A percentile compares a stretch with the other conserved stretches of the same genome.
Evolutionary conservation across 2,329 filamentous ascomycete species (phyloP).

Genomic region (Beauveria asiatica): DNA sequence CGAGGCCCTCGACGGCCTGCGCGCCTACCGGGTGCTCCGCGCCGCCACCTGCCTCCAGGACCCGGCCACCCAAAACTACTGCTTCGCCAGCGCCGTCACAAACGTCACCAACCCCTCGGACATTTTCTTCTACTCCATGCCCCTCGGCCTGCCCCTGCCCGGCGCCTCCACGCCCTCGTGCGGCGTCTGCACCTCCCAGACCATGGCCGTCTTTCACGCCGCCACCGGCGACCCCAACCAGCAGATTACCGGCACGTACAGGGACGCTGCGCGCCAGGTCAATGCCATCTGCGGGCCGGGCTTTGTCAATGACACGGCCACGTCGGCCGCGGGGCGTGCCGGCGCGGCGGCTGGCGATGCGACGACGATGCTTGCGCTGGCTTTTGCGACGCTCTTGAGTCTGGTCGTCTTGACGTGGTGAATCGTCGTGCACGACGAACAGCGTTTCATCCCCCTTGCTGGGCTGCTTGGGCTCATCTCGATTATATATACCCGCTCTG

Average conservation of each 20-base stretch:
- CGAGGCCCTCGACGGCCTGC: constrained; percentile 66
- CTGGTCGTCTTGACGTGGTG: not conserved
- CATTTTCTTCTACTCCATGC: constrained; percentile 77
- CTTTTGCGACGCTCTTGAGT: constrained; percentile 2
- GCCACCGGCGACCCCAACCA: constrained; percentile 58
- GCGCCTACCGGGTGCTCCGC: constrained; percentile 71
- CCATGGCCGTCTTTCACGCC: constrained; percentile 71
- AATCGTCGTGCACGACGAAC: too few species aligned
- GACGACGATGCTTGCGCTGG: not conserved
- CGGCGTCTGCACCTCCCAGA: constrained; percentile 64
- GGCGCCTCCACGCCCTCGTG: constrained; percentile 63
- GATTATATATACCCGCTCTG: not conserved
- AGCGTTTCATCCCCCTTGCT: not conserved
- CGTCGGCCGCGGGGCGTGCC: not conserved
- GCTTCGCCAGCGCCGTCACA: constrained; percentile 75
- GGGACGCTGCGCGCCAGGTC: constrained; percentile 61
- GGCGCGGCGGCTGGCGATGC: not conserved
- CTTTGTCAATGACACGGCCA: constrained; percentile 46
- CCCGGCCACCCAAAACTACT: constrained; percentile 58
- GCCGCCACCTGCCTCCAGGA: constrained; percentile 71
- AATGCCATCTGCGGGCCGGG: constrained; percentile 54
- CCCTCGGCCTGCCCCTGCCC: constrained; percentile 65
- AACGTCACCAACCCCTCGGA: constrained; percentile 63
- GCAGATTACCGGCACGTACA: constrained; percentile 61
- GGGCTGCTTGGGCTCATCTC: not conserved